Base-by-base conservation (phyloP, 23 red algal genomes). In the Chondrus crispus region DNA sequence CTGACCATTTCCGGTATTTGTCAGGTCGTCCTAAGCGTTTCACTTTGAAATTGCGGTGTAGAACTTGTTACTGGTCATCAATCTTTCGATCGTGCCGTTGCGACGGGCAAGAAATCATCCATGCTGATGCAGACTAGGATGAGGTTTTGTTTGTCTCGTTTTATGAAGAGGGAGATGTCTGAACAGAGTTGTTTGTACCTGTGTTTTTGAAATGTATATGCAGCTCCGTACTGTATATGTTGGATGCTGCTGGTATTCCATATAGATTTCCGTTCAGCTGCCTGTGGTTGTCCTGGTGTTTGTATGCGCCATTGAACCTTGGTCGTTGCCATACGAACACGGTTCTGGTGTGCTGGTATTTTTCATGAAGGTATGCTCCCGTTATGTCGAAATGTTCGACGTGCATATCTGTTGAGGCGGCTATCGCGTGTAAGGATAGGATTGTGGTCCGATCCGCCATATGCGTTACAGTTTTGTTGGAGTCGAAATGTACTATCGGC, bases 381-480 rank as follows among this genome's bases (percentile, higher is more conserved):
- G 26, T 80, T 19, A 80, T 74, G 35, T 91, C 87, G 38, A 91
- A 68, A 50, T 86, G 82, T 37, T 39, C 54, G 57, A 44, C 22
- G 37, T 69, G 4, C 7, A 69, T 41, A 22, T 41, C 58, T 32
- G 68, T 13, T 37, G n/a, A 8, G 16, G 82, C 82, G n/a, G 54
- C 33, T 11, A 86, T 28, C 18, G 35, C 58, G 46, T 70, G 40
- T 2, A 91, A n/a, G 6, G 70, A 20, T 22, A 46, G 3, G 3
- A 91, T 35, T 14, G 72, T 71, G 29, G 40, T 53, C 43, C 70
- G 62, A 32, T 64, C 14, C 28, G 5, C 14, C 58, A 64, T 64
- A 4, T 64, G 36, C 5, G 58, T 64, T 22, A 33, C 14, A 4
- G 6, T 64, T 5, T 64, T 5, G 58, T 64, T 64, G 26, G 58